Base-by-base conservation (phyloP, 2,329 filamentous ascomycete species). In the Setomelanomma holmii region DNA sequence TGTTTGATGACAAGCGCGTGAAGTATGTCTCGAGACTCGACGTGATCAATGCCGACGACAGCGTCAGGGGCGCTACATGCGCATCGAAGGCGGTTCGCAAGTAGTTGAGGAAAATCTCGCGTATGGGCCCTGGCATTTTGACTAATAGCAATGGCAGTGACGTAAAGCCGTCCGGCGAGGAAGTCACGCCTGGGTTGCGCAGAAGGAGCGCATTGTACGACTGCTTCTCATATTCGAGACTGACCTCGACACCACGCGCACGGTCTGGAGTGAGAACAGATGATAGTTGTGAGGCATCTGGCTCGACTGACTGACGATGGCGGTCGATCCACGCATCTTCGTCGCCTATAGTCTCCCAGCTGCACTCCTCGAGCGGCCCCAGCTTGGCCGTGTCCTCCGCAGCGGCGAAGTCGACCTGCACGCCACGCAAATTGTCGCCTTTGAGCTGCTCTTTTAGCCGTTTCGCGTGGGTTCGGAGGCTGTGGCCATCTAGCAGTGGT, bases 21-120 rank as follows among this genome's bases (percentile, higher is more conserved):
- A 93, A 79, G 53, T 91, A 85, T 0, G 62, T 73, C 53, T 81
- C 79, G 14, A 83, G 68, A 1, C 71, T 69, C 0, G 66, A 59
- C n/a, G 77, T 78, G 24, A 83, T 69, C 52, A 82, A 80, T 6
- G 60, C 53, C 0, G 80, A 76, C 0, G 77, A 68, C 3, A 84
- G 73, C 4, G 68, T 71, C 20, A 84, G 56, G 4, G 76, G 66
- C 5, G 78, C 75, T 40, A 78, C 74, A 53, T 79, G 79, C 3
- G 79, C 74, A 55, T 84, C 82, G 61, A 84, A 84, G 50, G 73
- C 78, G 1, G 77, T 72, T 4, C 75, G 69, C 12, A 84, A 62
- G 60, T 84, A 84, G 12, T 77, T 68, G 44, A 81, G 64, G 45
- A 84, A 76, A 2, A 75, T 74, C 33, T 82, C 78, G 4, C 81